Base-by-base conservation (phyloP, 305 asterid species). In the Caryopteris hybrid region DNA sequence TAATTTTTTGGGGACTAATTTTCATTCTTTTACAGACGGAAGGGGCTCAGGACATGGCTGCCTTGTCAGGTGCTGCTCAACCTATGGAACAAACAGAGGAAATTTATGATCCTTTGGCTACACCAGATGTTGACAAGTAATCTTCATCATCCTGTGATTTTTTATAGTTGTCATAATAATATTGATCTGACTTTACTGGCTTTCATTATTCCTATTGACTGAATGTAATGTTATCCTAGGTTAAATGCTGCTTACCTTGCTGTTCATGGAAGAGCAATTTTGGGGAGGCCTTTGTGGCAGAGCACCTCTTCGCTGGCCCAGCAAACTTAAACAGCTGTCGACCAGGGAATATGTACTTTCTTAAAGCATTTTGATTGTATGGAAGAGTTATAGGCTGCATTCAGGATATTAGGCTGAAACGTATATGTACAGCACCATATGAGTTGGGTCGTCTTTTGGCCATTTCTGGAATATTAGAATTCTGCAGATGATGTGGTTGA, bases 241-340 rank as follows among this genome's bases (percentile, higher is more conserved):
- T 83, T 89, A 77, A 91, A 91, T 77, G 90, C 86, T 42, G 88
- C 89, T 13, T 91, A 91, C 83, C 88, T 89, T 75, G 76, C 85
- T 71, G 88, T 87, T 67, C 98, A 91, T 71, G 91, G 87, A 76
- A 80, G 87, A 59, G 81, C 92, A 41, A 89, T 91, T 76, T 68
- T 87, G 81, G 96, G 98, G 75, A 77, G 95, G 79, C 85, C 96
- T 3, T 66, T 89, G 86, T 91, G 96, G 98, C 92, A 72, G 88
- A 91, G 76, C 80, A 81, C 88, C 25, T 80, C 87, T 38, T 74
- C 77, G 0, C 69, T 79, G 74, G 67, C 86, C 22, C 79, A 72
- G 65, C 85, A 81, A 76, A 74, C 76, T 64, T 84, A 79, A 69
- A 64, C 50, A 31, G 39, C 61, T 27, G 22, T 22, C 14, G 20